phyloP scores from a whole-genome alignment of 768 basidiomycete genomes.

The Arthromyces matolae region DNA sequence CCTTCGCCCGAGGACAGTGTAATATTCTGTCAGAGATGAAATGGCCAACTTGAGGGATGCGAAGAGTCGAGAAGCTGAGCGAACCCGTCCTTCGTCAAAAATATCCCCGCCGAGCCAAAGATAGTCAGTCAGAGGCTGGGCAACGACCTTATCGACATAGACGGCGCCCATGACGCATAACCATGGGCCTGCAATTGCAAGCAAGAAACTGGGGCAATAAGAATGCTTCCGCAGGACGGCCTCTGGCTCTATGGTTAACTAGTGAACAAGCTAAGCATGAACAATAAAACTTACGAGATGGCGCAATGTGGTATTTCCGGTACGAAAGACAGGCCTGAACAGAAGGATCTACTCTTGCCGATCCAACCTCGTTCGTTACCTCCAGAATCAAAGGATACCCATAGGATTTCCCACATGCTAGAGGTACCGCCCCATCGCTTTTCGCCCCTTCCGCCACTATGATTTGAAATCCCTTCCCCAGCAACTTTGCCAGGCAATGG shows the following conservation, averaged over 20 bases:
- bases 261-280: background rate
- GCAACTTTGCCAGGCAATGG: background rate
- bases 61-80: slow-evolving; percentile 1
- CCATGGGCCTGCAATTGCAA: slow-evolving; percentile 16
- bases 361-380: background rate
- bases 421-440: background rate
- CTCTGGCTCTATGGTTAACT: too few species aligned
- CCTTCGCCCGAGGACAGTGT: too few species aligned
- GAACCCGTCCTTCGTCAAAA: slow-evolving; percentile 2
- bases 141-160: slow-evolving; percentile 13
- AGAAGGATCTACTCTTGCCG: background rate
- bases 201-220: slow-evolving; percentile 12
- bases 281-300: background rate
- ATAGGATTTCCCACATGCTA: background rate
- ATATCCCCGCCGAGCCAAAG: slow-evolving; percentile 10
- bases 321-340: slow-evolving; percentile 3
- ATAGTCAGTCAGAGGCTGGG: slow-evolving; percentile 13
- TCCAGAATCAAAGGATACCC: background rate
- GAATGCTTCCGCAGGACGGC: background rate
- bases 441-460: background rate
- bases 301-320: slow-evolving; percentile 1
- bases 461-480: background rate
- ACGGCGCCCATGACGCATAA: slow-evolving; percentile 14
- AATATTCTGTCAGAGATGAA: slow-evolving; percentile 6
- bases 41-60: slow-evolving; percentile 6